These are phyloP conservation scores for Ensete glaucum DNA, from an alignment of 176 grass and related monocot genomes.

Conservation along the genomic window DNA sequence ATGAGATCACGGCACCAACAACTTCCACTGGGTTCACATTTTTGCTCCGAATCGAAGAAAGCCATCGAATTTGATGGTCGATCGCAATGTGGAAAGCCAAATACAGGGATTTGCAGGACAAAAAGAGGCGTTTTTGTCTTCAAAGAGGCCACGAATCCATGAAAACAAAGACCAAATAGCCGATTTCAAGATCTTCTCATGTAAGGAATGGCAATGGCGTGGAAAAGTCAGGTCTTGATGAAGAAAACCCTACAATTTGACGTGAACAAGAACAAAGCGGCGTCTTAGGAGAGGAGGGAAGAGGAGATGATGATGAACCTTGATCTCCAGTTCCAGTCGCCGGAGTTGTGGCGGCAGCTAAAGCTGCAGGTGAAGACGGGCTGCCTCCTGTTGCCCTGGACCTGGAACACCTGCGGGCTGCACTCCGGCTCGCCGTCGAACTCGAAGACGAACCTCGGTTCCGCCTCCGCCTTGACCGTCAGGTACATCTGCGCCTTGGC, in stretches of 20 bases:
- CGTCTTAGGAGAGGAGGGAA: neutral
- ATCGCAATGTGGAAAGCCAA: neutral
- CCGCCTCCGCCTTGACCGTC: neutral
- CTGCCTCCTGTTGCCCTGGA: constrained; percentile 10
- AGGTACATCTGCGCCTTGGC: constrained; percentile 7
- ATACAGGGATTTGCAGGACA: no score
- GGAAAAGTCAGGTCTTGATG: no score
- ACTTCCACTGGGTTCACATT: neutral
- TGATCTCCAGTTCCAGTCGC: constrained; percentile 54
- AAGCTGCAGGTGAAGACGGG: constrained; percentile 35
- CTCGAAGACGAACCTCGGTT: constrained; percentile 19
- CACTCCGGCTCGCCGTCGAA: constrained; percentile 6
- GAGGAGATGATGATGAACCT: constrained; percentile 6
- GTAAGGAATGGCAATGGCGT: no score
- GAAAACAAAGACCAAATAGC: no score
- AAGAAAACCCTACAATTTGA: no score
- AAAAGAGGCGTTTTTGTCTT: no score
- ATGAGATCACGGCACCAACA: neutral
- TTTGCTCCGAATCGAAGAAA: no score
- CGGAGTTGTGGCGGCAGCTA: constrained; percentile 45
- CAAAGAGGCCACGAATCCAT: no score
- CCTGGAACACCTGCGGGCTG: constrained; percentile 18
- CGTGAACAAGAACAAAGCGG: no score
- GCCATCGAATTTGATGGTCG: no score
- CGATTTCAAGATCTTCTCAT: no score